Conservation (phyloP, 768 basidiomycete species). For the Russula sp. region DNA sequence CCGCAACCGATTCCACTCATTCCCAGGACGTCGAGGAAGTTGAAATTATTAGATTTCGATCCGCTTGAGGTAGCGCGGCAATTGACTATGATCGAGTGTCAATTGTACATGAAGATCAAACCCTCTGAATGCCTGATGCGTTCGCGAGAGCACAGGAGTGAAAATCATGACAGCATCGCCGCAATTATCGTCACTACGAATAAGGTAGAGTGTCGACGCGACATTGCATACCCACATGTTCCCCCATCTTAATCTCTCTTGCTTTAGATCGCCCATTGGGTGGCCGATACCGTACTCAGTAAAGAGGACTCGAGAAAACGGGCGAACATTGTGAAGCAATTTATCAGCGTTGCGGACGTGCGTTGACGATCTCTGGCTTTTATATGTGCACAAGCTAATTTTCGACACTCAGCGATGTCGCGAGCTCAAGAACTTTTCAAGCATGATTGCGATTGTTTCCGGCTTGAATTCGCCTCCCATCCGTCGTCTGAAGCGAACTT, state of each 20-base stretch:
- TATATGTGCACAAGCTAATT: slow-evolving; percentile 20
- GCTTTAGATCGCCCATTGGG: slow-evolving; percentile 86
- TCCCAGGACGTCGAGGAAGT: slow-evolving; percentile 65
- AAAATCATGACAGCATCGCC: slow-evolving; percentile 79
- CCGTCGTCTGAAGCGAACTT: slow-evolving; percentile 87
- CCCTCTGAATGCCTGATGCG: slow-evolving; percentile 88
- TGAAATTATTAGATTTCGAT: slow-evolving; percentile 84
- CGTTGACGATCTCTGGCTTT: slow-evolving; percentile 36
- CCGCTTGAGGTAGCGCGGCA: slow-evolving; percentile 89
- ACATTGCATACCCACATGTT: neutral
- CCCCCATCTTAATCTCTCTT: neutral
- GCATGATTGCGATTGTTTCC: slow-evolving; percentile 94
- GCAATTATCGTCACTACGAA: slow-evolving; percentile 87
- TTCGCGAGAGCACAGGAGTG: slow-evolving; percentile 70
- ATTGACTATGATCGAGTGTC: slow-evolving; percentile 86
- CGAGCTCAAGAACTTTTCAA: slow-evolving; percentile 87
- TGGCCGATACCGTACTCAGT: slow-evolving; percentile 76
- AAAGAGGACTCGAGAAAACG: slow-evolving; percentile 83
- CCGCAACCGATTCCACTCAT: slow-evolving; percentile 71
- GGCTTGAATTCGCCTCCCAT: slow-evolving; percentile 94
- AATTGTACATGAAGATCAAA: slow-evolving; percentile 81
- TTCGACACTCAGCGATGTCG: slow-evolving; percentile 68
- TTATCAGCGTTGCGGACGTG: slow-evolving; percentile 90
- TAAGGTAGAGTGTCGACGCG: slow-evolving; percentile 45
- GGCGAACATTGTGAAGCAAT: slow-evolving; percentile 79